Base-by-base conservation (phyloP, 2,329 filamentous ascomycete genomes). In the Furcasterigmium sp. region DNA sequence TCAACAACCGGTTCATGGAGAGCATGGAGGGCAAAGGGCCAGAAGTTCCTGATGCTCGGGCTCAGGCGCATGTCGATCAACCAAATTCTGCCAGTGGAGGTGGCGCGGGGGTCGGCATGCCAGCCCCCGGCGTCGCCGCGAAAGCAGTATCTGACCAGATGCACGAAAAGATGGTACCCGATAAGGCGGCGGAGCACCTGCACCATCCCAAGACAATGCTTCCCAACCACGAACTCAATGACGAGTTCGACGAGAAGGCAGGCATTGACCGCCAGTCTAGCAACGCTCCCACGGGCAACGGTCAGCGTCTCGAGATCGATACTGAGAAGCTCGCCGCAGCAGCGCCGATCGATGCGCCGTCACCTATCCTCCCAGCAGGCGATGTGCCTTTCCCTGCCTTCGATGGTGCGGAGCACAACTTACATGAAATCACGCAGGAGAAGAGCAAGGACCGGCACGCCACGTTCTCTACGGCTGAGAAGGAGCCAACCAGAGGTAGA, bases 1-100 rank as follows among this genome's bases (percentile, higher is more conserved):
- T 96, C 60, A 75, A 77, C 15, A 81, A 85, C 52, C 79, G 82
- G 37, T 96, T 98, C 69, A 77, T 79, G 44, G 82, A 85, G 53
- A 77, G 69, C 57, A 78, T 79, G 73, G 72, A 73, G 38, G 68
- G 68, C 63, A 87, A 70, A 61, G 71, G 54, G 53, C 68, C 52
- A 61, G 78, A 72, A 20, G 66, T 84, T 60, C 53, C 70, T 60
- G 62, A 74, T 60, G 49, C 69, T 58, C 52, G 53, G 7, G 45
- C 55, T 17, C 53, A 51, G 13, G 50, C 53, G 10, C 50, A 17
- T 18, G 18, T 54, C 13, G 51, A 46, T 28, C 51, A 54, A 14
- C 43, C 43, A 14, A 39, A 37, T 4, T 37, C 41, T 15, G 45
- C 50, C 15, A 46, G 51, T 10, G 56, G 62, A 23, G 63, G 55